Evolutionary conservation across 208 protist species (phyloP).

Genomic region (Leishmania mexicana): DNA sequence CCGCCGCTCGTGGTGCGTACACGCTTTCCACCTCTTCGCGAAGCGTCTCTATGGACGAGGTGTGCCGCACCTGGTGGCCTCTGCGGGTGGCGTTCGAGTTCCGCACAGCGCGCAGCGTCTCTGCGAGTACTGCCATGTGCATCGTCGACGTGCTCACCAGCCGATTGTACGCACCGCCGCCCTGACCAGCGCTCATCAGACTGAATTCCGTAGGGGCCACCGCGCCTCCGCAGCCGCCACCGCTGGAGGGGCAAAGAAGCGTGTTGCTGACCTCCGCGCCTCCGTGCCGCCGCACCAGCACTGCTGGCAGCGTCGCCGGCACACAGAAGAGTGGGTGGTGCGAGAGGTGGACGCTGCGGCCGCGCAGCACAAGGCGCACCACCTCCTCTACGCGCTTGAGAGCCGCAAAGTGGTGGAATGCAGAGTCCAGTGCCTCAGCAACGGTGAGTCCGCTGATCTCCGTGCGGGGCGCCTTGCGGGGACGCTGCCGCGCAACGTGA

Average conservation of each 20-base stretch:
- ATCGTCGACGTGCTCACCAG: constrained; percentile 14
- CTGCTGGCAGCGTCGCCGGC: constrained; percentile 5
- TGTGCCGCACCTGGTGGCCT: neutral
- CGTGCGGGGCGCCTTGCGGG: constrained; percentile 9
- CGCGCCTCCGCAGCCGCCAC: neutral
- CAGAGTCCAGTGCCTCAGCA: constrained; percentile 17
- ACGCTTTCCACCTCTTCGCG: constrained; percentile 21
- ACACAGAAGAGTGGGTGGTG: constrained; percentile 26
- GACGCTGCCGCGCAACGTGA: neutral
- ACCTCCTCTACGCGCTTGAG: constrained; percentile 26
- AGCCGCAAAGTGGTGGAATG: constrained; percentile 23
- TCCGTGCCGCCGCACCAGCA: neutral
- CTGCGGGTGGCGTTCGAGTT: neutral
- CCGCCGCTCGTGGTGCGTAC: constrained; percentile 20
- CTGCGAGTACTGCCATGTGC: constrained; percentile 34
- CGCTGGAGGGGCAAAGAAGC: neutral
- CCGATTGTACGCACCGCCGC: constrained; percentile 34
- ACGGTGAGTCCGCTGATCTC: constrained; percentile 21
- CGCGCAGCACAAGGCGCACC: constrained; percentile 23
- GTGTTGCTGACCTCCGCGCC: neutral
- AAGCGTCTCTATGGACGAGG: constrained; percentile 15
- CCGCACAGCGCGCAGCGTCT: constrained; percentile 26
- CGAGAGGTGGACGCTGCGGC: constrained; percentile 9
- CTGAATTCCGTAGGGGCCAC: constrained; percentile 23
- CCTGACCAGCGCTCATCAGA: constrained; percentile 9